Percentiles rank a stretch among this genome's conserved stretches.
Evolutionary conservation across 169 alveolate genomes (phyloP).

Genomic region (Eimeria acervulina): DNA sequence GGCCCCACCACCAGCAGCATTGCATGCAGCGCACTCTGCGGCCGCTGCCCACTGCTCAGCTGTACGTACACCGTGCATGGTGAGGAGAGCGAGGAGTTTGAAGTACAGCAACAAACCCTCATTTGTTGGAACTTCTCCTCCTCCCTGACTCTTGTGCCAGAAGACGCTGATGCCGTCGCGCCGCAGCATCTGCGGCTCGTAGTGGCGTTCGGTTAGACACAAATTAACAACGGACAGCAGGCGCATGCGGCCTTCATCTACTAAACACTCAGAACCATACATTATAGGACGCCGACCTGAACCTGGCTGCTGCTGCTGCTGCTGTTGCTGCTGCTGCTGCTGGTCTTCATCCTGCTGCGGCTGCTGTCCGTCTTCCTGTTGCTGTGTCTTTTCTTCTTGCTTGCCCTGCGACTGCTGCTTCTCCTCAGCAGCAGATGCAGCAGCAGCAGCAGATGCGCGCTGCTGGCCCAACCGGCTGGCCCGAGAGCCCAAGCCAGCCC

Average conservation of each 20-base stretch:
- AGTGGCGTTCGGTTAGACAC: constrained; percentile 43
- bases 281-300: constrained; percentile 2
- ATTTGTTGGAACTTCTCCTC: constrained; percentile 53
- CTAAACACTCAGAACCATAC: constrained; percentile 53
- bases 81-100: constrained; percentile 8
- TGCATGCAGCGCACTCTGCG: constrained; percentile 60
- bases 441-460: neutral
- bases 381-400: neutral
- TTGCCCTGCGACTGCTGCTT: neutral
- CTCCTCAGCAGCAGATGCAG: neutral
- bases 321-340: neutral
- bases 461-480: constrained; percentile 1
- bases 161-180: constrained; percentile 22
- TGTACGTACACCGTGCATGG: constrained; percentile 64
- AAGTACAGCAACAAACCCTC: constrained; percentile 10
- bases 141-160: constrained; percentile 68
- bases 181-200: constrained; percentile 57
- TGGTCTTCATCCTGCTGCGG: constrained; percentile 1
- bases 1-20: neutral
- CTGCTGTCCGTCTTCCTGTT: neutral
- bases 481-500: constrained; percentile 14
- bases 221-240: constrained; percentile 28
- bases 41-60: constrained; percentile 70
- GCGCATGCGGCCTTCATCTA: constrained; percentile 64
- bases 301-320: neutral